Percentiles rank a stretch among this genome's conserved stretches.
phyloP scores from a whole-genome alignment of 2,329 filamentous ascomycete genomes.

The Elsinoe necatrix region DNA sequence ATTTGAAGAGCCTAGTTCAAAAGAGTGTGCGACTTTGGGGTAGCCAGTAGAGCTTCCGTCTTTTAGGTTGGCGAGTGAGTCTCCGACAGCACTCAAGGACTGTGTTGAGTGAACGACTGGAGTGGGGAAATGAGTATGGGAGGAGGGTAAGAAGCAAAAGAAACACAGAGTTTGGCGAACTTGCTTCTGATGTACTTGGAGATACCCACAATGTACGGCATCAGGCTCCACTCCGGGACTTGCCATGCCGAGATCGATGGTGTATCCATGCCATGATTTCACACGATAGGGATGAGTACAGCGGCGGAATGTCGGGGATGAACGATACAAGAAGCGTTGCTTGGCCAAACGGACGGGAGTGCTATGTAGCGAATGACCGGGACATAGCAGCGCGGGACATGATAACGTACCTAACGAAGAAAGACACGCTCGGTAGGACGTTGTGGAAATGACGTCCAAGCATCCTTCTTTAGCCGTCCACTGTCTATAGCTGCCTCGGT shows the following conservation, averaged over 20 bases:
- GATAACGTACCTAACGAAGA: background rate
- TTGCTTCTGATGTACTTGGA: constrained; percentile 1
- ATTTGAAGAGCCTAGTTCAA: background rate
- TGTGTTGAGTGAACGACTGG: background rate
- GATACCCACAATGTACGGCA: background rate
- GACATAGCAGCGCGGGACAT: background rate
- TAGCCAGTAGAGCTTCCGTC: background rate
- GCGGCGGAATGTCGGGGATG: background rate
- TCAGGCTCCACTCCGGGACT: background rate
- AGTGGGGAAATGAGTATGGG: background rate
- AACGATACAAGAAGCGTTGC: background rate
- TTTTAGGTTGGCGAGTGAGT: background rate
- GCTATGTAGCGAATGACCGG: background rate
- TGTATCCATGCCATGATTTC: constrained; percentile 1
- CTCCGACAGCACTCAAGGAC: background rate
- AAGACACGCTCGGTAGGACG: background rate
- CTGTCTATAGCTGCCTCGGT: background rate
- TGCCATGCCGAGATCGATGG: background rate
- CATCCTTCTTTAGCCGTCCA: background rate
- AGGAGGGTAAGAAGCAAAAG: background rate
- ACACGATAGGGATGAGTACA: background rate
- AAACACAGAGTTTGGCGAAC: background rate
- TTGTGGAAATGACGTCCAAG: constrained; percentile 8
- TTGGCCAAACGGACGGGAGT: background rate
- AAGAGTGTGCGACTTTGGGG: background rate